Base-by-base conservation (phyloP, 768 basidiomycete species). In the Suillus brevipes region DNA sequence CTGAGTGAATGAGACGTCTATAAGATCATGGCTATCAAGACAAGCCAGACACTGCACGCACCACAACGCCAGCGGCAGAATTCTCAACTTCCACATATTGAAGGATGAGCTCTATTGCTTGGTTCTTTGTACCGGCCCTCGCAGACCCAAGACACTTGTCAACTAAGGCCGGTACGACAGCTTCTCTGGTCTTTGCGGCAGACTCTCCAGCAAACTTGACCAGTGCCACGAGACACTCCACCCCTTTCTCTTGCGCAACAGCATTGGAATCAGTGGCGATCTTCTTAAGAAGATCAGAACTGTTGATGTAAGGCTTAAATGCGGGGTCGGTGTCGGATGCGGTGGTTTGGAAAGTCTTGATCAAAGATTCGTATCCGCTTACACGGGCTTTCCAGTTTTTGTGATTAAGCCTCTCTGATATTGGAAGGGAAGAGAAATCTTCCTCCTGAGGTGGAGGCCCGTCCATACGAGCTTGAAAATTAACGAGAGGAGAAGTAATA, bases 331-430 rank as follows among this genome's bases (percentile, higher is more conserved):
- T 87, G 75, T 99, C 97, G 57, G 94, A 95, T 70, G 90, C 90
- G 58, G 95, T 95, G 52, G 87, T 90, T 73, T 89, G 88, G 76
- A 97, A 97, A 64, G 86, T 89, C 78, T 91, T 90, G 80, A 90
- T 87, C 68, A 99, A 86, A 25, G 90, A 79, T 74, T 94, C 92
- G 77, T 99, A 99, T 67, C 87, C 97, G 76, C 88, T 94, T 72
- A 97, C 87, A 70, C 97, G 89, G 64, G 97, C 97, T 79, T 99
- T 99, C 97, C 97, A 99, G 76, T 97, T 97, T 85, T 98, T 99
- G 83, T 98, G 94, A 7, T 86, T 80, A 63, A 97, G 89, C 53
- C 96, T 78, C 69, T 97, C 94, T 14, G 85, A 78, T 56, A 97
- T 84, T 25, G 93, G 81, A 60, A 98, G 83, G 36, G 83, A 73